Evolutionary conservation across 2,329 filamentous ascomycete species (phyloP).

Genomic region (Chaetomium sp.): DNA sequence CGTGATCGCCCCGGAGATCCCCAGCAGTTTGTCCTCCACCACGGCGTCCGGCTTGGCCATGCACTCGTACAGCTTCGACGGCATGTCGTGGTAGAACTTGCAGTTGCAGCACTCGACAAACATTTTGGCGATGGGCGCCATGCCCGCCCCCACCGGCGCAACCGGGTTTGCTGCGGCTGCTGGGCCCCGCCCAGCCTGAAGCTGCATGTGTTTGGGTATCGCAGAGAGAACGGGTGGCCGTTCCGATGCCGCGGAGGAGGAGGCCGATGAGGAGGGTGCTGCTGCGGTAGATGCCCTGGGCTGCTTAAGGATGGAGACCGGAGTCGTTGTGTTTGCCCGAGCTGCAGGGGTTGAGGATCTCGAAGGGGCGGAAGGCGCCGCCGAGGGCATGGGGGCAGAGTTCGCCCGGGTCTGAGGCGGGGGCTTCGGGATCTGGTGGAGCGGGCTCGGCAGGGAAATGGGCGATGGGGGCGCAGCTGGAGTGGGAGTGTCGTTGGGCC

Average conservation of each 20-base stretch:
- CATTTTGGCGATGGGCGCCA: slow-evolving; percentile 49
- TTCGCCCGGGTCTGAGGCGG: slow-evolving; percentile 7
- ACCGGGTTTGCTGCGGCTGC: background rate
- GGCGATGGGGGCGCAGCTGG: slow-evolving; percentile 13
- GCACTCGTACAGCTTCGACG: slow-evolving; percentile 56
- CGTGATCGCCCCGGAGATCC: slow-evolving; percentile 50
- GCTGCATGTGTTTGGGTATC: slow-evolving; percentile 24
- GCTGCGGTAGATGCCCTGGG: slow-evolving; percentile 6
- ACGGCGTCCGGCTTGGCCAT: slow-evolving; percentile 54
- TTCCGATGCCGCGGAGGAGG: slow-evolving; percentile 3
- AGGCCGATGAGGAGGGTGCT: no score
- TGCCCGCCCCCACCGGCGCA: slow-evolving; percentile 15
- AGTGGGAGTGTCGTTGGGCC: slow-evolving; percentile 3
- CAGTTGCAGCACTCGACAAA: slow-evolving; percentile 60
- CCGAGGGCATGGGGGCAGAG: slow-evolving; percentile 7
- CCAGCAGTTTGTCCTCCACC: slow-evolving; percentile 44
- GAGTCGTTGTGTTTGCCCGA: slow-evolving; percentile 6
- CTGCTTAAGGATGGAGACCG: slow-evolving; percentile 25
- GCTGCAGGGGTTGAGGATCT: slow-evolving; percentile 2
- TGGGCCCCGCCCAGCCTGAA: slow-evolving; percentile 16
- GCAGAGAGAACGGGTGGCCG: slow-evolving; percentile 20
- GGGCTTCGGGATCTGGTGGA: slow-evolving; percentile 3
- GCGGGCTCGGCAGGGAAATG: slow-evolving; percentile 4
- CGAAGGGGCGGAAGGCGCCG: background rate
- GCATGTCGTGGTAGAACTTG: slow-evolving; percentile 60